phyloP scores from a whole-genome alignment of 768 basidiomycete species.

The Lyophyllum shimeji region DNA sequence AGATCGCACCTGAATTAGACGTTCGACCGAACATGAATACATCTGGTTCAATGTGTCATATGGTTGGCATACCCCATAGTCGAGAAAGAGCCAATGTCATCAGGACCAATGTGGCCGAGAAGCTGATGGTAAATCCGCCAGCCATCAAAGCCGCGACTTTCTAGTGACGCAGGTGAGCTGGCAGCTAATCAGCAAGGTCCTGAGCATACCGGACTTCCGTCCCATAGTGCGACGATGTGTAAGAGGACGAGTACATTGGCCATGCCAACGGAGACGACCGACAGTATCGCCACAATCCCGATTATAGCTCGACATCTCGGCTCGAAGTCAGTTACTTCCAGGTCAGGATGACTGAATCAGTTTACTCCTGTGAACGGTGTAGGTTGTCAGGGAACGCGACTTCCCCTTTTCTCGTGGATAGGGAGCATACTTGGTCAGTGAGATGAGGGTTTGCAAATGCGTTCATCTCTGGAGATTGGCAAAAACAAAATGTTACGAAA shows the following conservation, averaged over 20 bases:
- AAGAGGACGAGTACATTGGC: constrained; percentile 32
- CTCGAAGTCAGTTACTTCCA: background rate
- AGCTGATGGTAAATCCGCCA: constrained; percentile 26
- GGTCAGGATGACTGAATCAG: background rate
- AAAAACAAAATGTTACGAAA: no score
- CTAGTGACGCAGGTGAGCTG: constrained; percentile 8
- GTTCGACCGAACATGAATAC: background rate
- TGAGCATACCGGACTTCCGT: constrained; percentile 24
- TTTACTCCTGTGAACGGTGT: background rate
- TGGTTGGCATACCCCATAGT: constrained; percentile 21
- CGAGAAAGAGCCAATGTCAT: constrained; percentile 24
- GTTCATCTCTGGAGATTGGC: background rate
- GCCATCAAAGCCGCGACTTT: constrained; percentile 21
- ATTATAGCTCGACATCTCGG: constrained; percentile 30
- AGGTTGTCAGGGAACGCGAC: background rate
- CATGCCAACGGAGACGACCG: constrained; percentile 26
- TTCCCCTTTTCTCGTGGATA: background rate
- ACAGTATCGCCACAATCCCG: constrained; percentile 18
- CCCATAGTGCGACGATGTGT: constrained; percentile 35
- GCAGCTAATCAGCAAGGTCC: background rate
- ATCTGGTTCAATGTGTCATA: background rate
- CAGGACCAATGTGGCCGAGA: constrained; percentile 18
- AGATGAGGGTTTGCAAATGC: background rate
- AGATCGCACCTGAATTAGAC: constrained; percentile 21
- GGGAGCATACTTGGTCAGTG: background rate